Percentiles rank a stretch among this genome's conserved stretches.
Conservation (phyloP, 73 alveolate species). For the Paramecium biaurelia region DNA sequence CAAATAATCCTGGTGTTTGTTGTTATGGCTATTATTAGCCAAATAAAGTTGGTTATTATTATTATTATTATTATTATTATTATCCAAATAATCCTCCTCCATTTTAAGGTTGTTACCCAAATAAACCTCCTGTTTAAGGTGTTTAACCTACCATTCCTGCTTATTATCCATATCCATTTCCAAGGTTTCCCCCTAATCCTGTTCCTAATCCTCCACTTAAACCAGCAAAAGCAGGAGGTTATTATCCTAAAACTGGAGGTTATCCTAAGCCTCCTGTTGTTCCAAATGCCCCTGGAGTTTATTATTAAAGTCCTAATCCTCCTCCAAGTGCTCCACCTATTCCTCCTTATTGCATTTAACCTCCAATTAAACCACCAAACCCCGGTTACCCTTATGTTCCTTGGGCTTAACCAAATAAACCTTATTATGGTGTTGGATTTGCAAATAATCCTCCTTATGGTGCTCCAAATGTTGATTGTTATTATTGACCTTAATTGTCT, state of each 20-base stretch:
- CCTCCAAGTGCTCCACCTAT: constrained; percentile 60
- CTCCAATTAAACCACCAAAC: constrained; percentile 11
- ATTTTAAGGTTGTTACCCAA: neutral
- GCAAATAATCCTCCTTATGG: constrained; percentile 1
- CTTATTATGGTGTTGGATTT: neutral
- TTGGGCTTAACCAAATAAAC: neutral
- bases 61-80: neutral
- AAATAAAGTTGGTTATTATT: neutral
- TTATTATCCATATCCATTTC: neutral
- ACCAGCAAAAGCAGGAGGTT: neutral
- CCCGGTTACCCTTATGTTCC: neutral
- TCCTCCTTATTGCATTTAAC: constrained; percentile 11
- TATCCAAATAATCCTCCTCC: constrained; percentile 13
- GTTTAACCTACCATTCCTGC: neutral
- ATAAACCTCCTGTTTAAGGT: neutral
- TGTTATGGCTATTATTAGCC: neutral
- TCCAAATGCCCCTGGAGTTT: neutral
- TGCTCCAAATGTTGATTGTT: constrained; percentile 26
- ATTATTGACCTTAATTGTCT: neutral
- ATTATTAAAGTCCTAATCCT: constrained; percentile 9
- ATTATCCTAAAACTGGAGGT: neutral
- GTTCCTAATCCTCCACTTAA: constrained; percentile 1
- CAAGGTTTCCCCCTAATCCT: neutral
- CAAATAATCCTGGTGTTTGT: neutral
- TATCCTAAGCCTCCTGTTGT: neutral